These are phyloP conservation scores for Ophiostoma ips DNA, from an alignment of 2,329 filamentous ascomycete genomes.

Conservation along the genomic window DNA sequence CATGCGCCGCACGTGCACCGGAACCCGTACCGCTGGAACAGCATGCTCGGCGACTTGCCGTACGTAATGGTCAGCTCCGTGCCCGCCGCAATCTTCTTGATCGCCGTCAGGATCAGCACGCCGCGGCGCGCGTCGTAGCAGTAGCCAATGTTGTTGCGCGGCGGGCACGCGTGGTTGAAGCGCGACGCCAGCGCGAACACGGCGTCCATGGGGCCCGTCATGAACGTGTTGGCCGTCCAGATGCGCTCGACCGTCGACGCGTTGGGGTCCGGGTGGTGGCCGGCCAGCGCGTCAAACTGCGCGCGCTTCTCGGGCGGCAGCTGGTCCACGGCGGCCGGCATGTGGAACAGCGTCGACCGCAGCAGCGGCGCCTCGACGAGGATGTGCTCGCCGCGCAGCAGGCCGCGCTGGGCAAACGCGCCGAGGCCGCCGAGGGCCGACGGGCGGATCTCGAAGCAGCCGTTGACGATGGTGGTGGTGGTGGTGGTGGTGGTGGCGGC, in stretches of 20 bases:
- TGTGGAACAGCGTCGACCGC: conserved; percentile 15
- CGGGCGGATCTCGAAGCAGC: conserved; percentile 25
- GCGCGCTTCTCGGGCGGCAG: conserved; percentile 20
- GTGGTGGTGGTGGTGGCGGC: neutral
- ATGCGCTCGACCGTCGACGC: conserved; percentile 13
- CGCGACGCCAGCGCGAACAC: conserved; percentile 30
- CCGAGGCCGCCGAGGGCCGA: conserved; percentile 32
- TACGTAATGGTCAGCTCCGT: conserved; percentile 16
- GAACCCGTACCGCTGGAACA: conserved; percentile 15
- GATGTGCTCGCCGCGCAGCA: conserved; percentile 26
- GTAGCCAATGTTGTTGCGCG: conserved; percentile 30
- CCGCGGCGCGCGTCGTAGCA: conserved; percentile 22
- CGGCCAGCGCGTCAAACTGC: conserved; percentile 25
- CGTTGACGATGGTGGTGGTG: conserved; percentile 19
- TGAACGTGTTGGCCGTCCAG: conserved; percentile 18
- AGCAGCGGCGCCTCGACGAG: conserved; percentile 33
- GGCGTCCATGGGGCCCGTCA: conserved; percentile 9
- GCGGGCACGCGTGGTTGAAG: conserved; percentile 44
- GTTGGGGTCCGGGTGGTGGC: conserved; percentile 12
- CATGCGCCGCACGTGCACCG: conserved; percentile 15
- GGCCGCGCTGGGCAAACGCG: conserved; percentile 28
- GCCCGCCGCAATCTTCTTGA: conserved; percentile 7
- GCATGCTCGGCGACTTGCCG: conserved; percentile 12
- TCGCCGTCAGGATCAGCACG: conserved; percentile 28
- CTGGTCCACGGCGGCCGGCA: conserved; percentile 24